These are phyloP conservation scores for Elaphomyces granulatus DNA, from an alignment of 495 filamentous ascomycete genomes.

Conservation along the genomic window DNA sequence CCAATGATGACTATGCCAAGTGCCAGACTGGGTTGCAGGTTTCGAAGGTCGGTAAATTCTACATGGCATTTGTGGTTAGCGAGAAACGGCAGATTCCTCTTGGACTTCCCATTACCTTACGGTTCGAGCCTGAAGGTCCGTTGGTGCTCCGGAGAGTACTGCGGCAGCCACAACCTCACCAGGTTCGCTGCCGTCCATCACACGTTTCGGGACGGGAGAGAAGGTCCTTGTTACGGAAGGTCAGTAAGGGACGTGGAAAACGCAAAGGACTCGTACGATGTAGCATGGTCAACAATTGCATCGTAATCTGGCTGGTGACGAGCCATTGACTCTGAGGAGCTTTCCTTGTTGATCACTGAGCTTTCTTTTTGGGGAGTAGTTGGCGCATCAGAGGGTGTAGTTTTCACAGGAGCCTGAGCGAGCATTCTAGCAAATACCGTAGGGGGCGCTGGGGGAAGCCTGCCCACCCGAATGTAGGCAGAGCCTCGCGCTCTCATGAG, in stretches of 20 bases:
- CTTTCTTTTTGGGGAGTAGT: slow-evolving; percentile 22
- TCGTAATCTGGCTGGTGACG: slow-evolving; percentile 68
- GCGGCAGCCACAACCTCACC: slow-evolving; percentile 60
- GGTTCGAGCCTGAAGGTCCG: slow-evolving; percentile 82
- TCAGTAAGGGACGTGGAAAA: slow-evolving; percentile 9
- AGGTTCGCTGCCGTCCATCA: slow-evolving; percentile 86
- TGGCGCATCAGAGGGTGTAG: slow-evolving; percentile 29
- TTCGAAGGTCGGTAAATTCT: slow-evolving; percentile 88
- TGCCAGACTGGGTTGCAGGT: slow-evolving; percentile 85
- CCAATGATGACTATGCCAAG: slow-evolving; percentile 71
- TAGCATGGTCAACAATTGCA: slow-evolving; percentile 61
- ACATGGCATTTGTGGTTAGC: slow-evolving; percentile 14
- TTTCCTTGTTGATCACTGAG: slow-evolving; percentile 40
- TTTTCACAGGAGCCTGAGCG: slow-evolving; percentile 21
- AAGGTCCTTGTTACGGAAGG: slow-evolving; percentile 43
- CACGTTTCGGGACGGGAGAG: slow-evolving; percentile 73
- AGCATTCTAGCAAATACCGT: slow-evolving; percentile 23
- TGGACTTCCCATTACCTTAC: too few relatives aligned
- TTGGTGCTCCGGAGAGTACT: slow-evolving; percentile 80
- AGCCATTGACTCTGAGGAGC: slow-evolving; percentile 33
- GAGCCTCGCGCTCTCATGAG: slow-evolving; percentile 29
- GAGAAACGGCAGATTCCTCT: too few relatives aligned
- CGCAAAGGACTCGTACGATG: slow-evolving; percentile 46
- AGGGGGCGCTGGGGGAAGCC: slow-evolving; percentile 21
- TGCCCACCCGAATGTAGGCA: slow-evolving; percentile 23